Evolutionary conservation across 2,329 filamentous ascomycete genomes (phyloP), one percentile per base, ranked within the genome.

Genomic region (Penicillium sp.): DNA sequence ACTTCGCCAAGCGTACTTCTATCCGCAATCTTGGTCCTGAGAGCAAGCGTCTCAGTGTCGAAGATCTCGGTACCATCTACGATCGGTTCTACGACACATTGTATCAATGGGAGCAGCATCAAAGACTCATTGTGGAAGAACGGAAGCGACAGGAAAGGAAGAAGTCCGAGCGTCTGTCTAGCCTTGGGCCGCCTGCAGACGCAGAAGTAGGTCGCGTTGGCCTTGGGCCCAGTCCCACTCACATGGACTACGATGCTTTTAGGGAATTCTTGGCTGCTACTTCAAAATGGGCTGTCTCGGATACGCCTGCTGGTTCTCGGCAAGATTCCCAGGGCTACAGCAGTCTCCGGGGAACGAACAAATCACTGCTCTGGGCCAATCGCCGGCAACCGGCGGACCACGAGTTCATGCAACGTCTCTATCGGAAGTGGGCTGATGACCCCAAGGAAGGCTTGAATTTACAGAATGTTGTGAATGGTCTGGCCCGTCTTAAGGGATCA

Each of bases 221-320:
- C 0, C 80, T 96, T 1, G 93, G 92, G 0, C 87, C 90, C 6
- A 96, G 90, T 70, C 90, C 90, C 13, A 95, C 88, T 26, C 81
- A 92, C 61, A 99, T 99, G 94, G 92, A 97, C 70, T 99, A 97
- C 66, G 90, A 96, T 71, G 91, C 89, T 1, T 99, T 97, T 74
- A 82, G 93, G 52, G 92, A 97, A 65, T 97, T 99, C 63, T 78
- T 99, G 42, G 91, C 94, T 4, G 87, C 85, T 43, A 89, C 96
- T 62, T 84, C 91, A 1, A 93, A 86, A 76, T 99, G 94, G 94
- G 94, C 94, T 2, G 86, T 95, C 26, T 89, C 90, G 0, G 94
- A 97, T 69, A 86, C 89, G 0, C 90, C 90, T 4, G 79, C 82
- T 6, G 80, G 84, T 0, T 81, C 84, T 16, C 68, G 62, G 58